Percentiles rank a stretch among this genome's conserved stretches.
These are phyloP conservation scores for Nicotiana paniculata DNA, from an alignment of 257 asterid species.

Conservation along the genomic window DNA sequence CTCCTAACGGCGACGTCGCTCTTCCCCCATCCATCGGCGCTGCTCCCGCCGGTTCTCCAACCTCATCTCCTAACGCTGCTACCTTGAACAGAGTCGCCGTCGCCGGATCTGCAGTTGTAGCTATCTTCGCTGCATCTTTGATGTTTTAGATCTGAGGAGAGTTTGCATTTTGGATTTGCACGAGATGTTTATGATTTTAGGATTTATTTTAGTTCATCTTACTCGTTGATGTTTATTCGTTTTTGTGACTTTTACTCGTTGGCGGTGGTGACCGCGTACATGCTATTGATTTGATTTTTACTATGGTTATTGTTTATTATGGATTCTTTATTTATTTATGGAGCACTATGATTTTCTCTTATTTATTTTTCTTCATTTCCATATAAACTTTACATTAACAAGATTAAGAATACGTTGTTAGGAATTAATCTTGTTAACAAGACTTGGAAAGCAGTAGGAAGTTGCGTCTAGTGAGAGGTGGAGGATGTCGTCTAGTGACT, in stretches of 20 bases:
- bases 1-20: constrained; percentile 20
- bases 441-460: background rate
- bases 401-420: no score
- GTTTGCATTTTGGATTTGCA: background rate
- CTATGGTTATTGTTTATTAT: background rate
- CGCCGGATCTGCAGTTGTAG: constrained; percentile 46
- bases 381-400: no score
- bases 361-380: background rate
- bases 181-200: constrained; percentile 12
- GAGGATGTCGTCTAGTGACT: background rate
- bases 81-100: constrained; percentile 34
- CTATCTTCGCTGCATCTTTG: constrained; percentile 33
- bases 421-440: background rate
- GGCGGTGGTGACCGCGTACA: background rate
- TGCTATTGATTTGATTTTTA: constrained; percentile 15
- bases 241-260: background rate
- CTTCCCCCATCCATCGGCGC: constrained; percentile 26
- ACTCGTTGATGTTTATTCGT: constrained; percentile 5
- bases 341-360: background rate
- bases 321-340: constrained; percentile 7
- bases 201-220: background rate
- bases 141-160: constrained; percentile 28
- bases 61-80: constrained; percentile 26
- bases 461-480: background rate
- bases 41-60: constrained; percentile 30